These are phyloP conservation scores for Solanum infundibuliforme DNA, from an alignment of 257 asterid genomes.

Conservation along the genomic window DNA sequence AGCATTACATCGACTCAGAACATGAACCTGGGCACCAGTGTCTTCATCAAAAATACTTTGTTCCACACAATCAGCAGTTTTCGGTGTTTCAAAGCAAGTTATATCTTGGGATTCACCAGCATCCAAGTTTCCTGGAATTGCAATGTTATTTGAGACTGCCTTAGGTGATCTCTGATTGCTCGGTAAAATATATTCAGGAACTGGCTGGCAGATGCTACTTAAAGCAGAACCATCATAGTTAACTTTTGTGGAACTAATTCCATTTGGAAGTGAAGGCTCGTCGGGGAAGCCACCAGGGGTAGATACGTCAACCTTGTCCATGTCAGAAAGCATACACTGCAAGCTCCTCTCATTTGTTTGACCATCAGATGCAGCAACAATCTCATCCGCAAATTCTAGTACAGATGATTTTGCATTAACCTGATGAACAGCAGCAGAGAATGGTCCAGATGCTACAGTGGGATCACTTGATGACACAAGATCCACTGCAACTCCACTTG, in stretches of 20 bases:
- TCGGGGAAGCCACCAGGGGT: constrained; percentile 12
- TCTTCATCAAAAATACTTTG: constrained; percentile 23
- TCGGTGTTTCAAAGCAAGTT: constrained; percentile 19
- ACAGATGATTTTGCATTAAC: constrained; percentile 9
- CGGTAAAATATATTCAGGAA: constrained; percentile 7
- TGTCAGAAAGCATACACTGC: constrained; percentile 12
- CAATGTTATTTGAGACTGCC: constrained; percentile 18
- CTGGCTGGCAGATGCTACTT: constrained; percentile 22
- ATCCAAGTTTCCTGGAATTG: constrained; percentile 13
- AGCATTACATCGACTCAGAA: constrained; percentile 55
- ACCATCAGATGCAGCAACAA: constrained; percentile 22
- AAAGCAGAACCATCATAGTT: constrained; percentile 25
- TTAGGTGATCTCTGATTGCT: constrained; percentile 15
- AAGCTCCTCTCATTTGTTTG: constrained; percentile 14
- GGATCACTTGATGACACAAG: constrained; percentile 13
- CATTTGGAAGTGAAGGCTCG: constrained; percentile 18
- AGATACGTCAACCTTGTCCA: constrained; percentile 9
- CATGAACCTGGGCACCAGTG: constrained; percentile 11
- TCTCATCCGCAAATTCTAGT: constrained; percentile 19
- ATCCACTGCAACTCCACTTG: constrained; percentile 13
- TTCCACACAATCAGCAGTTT: constrained; percentile 17
- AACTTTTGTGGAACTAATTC: constrained; percentile 16
- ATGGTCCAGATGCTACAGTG: constrained; percentile 17
- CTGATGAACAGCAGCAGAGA: constrained; percentile 21
- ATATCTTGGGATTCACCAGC: constrained; percentile 26